phyloP scores from a whole-genome alignment of 2,329 filamentous ascomycete species.

The Ascosphaera aggregata region DNA sequence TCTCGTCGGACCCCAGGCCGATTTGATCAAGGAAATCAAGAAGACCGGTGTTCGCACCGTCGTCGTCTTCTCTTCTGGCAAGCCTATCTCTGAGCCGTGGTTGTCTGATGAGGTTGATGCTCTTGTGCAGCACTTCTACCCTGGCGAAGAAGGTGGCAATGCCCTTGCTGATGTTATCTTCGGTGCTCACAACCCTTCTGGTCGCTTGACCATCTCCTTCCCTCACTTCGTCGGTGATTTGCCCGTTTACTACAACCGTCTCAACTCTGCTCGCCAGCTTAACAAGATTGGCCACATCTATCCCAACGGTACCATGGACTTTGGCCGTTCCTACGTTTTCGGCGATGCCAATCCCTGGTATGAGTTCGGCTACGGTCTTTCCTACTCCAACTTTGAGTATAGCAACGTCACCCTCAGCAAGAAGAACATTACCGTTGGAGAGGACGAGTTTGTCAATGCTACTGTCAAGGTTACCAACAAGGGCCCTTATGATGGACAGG shows the following conservation, averaged over 20 bases:
- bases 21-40: constrained; percentile 42
- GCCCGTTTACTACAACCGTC: constrained; percentile 49
- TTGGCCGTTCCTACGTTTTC: constrained; percentile 43
- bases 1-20: constrained; percentile 46
- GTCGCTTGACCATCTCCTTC: constrained; percentile 42
- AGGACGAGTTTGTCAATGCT: constrained; percentile 31
- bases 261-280: constrained; percentile 37
- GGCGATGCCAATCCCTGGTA: constrained; percentile 36
- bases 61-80: constrained; percentile 45
- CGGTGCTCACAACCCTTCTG: constrained; percentile 40
- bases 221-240: constrained; percentile 42
- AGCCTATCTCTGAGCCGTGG: constrained; percentile 51
- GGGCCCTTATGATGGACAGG: constrained; percentile 31
- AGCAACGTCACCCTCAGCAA: constrained; percentile 17
- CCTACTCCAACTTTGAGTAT: constrained; percentile 41
- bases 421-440: constrained; percentile 27
- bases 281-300: constrained; percentile 30
- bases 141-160: constrained; percentile 42
- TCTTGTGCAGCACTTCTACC: constrained; percentile 53
- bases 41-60: constrained; percentile 43
- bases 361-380: constrained; percentile 42
- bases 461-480: constrained; percentile 39
- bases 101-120: constrained; percentile 40
- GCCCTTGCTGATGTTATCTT: constrained; percentile 43
- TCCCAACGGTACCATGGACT: constrained; percentile 36